These are phyloP conservation scores for Ceriops tagal DNA, from an alignment of 345 rosid species.

Conservation along the genomic window DNA sequence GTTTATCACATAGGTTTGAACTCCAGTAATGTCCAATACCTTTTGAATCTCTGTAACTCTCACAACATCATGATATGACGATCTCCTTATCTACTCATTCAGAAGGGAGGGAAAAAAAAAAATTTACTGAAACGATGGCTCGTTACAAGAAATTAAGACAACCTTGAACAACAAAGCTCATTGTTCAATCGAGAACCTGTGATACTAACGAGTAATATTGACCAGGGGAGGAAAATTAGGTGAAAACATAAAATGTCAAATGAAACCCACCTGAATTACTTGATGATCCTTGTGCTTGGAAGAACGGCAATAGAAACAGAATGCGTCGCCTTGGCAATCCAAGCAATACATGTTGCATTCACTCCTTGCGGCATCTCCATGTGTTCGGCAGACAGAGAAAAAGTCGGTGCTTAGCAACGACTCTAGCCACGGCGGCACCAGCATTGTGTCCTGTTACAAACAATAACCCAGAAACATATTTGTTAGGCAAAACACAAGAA, in stretches of 20 bases:
- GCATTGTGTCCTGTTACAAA: constrained; percentile 37
- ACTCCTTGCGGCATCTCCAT: constrained; percentile 56
- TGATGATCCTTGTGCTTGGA: constrained; percentile 71
- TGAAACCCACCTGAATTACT: constrained; percentile 57
- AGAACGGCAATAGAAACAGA: constrained; percentile 83
- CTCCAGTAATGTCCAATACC: constrained; percentile 66
- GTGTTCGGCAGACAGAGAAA: constrained; percentile 60
- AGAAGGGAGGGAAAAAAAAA: no score
- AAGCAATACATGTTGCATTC: constrained; percentile 92
- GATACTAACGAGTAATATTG: neutral
- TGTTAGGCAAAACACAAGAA: neutral
- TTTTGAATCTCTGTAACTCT: constrained; percentile 77
- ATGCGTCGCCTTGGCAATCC: constrained; percentile 57
- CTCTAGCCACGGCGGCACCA: constrained; percentile 83
- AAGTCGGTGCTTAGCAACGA: constrained; percentile 52
- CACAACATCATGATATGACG: constrained; percentile 90
- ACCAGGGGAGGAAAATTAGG: neutral
- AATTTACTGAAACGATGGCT: neutral
- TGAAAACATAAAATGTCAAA: neutral
- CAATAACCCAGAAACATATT: neutral
- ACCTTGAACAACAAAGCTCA: neutral
- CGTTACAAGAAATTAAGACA: neutral
- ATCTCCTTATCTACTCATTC: constrained; percentile 60
- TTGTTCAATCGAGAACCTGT: neutral
- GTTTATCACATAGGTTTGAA: constrained; percentile 89